phyloP scores from a whole-genome alignment of 1,284 basidiomycete species.

The Puccinia sorghi region DNA sequence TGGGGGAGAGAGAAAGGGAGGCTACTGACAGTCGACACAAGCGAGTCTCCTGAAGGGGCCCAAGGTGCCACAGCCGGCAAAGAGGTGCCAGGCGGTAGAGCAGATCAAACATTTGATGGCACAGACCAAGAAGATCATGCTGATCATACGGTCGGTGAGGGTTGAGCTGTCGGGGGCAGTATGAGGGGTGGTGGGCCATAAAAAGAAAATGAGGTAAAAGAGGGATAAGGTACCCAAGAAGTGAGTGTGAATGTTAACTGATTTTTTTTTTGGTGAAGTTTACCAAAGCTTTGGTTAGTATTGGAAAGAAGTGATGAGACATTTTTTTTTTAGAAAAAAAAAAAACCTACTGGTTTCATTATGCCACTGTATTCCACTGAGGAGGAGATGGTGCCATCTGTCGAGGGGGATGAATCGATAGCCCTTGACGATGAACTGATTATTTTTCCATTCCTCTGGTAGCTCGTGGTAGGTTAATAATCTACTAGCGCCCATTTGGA shows the following conservation, averaged over 20 bases:
- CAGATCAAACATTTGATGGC: conserved; percentile 48
- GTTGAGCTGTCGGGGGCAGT: conserved; percentile 27
- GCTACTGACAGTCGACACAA: conserved; percentile 39
- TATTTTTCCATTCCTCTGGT: conserved; percentile 52
- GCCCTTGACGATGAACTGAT: conserved; percentile 49
- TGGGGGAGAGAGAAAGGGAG: neutral
- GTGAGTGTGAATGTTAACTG: conserved; percentile 49
- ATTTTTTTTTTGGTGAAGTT: no score
- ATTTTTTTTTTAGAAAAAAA: neutral
- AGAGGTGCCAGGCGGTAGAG: conserved; percentile 48
- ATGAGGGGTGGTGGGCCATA: conserved; percentile 45
- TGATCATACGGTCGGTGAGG: conserved; percentile 25
- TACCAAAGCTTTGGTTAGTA: no score
- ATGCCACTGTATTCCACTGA: conserved; percentile 45
- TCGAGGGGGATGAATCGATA: conserved; percentile 48
- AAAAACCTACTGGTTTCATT: conserved; percentile 44
- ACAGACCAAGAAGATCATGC: conserved; percentile 38
- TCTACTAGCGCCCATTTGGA: conserved; percentile 48
- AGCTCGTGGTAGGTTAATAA: conserved; percentile 52
- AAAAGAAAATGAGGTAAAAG: conserved; percentile 41
- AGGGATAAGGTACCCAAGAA: conserved; percentile 37
- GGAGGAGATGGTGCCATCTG: conserved; percentile 41
- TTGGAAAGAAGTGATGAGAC: no score
- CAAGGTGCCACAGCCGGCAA: conserved; percentile 41
- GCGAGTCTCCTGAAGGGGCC: conserved; percentile 46